Evolutionary conservation across 2,329 filamentous ascomycete genomes (phyloP), one percentile per base, ranked within the genome.

Genomic region (Cladorrhinum sp.): DNA sequence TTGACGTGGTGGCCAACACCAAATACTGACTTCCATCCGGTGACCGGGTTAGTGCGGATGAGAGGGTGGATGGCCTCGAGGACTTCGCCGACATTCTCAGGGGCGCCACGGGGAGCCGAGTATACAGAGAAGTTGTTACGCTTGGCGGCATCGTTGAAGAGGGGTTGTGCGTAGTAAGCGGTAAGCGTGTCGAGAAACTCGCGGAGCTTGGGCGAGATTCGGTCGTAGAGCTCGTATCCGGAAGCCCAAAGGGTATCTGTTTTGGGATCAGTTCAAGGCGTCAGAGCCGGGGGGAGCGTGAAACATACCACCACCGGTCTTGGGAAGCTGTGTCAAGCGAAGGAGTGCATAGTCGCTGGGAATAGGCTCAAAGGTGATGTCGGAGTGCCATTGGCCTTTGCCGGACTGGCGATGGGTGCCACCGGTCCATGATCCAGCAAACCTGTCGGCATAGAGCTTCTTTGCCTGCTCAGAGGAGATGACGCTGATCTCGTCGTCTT

Each of bases 161-260:
- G 70, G 0, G 82, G 80, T 66, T 81, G 76, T 0, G 77, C 78
- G 63, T 80, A 81, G 0, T 81, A 84, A 2, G 80, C 86, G 0
- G 83, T 87, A 7, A 88, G 72, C 0, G 73, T 71, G 58, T 88
- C 85, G 26, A 88, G 77, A 70, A 88, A 87, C 23, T 74, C 74
- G 61, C 82, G 83, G 57, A 83, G 82, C 0, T 82, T 75, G 2
- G 76, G 74, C 3, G 82, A 86, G 61, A 90, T 77, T 26, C 84
- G 80, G 67, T 90, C 86, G 67, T 87, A 89, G 12, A 88, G 73
- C 66, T 89, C 86, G 68, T 88, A 88, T 0, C 85, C 85, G 0
- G 84, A 86, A 0, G 86, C 86, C 85, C 86, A 89, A 5, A 89
- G 79, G 0, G 87, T 88, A 70, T 83, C 80, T 79, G 23, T 5